Base-by-base conservation (phyloP, 805 yeast genomes). In the Lipomyces sp. region DNA sequence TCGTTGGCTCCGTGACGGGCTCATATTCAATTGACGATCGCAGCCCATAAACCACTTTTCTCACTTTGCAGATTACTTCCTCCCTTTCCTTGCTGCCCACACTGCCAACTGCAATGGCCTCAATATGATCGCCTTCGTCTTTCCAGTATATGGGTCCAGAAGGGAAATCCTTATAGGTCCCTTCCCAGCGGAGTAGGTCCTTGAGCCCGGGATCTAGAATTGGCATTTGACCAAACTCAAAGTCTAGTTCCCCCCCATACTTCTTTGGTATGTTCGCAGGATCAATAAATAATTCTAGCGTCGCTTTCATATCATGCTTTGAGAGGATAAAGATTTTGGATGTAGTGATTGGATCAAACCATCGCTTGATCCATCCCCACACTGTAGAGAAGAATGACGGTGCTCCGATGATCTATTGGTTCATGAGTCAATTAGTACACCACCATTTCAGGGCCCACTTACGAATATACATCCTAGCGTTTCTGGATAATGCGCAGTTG, bases 291-390 rank as follows among this genome's bases (percentile, higher is more conserved):
- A 34, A 51, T n/a, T 7, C 34, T 10, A 51, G 34, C 6, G 54
- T 51, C 0, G 54, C 54, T 18, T 51, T 51, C 54, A 51, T 51
- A 51, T 51, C 54, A 29, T 51, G 11, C 0, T 51, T 32, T 34
- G 54, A 51, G 54, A 51, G 54, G 32, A 51, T 51, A 15, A 51
- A 51, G 34, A 51, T 51, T 51, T 51, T 51, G 33, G 54, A 51
- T 34, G 54, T 51, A 29, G 54, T 51, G 32, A 51, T 51, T 7
- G 54, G 54, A 51, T 51, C 54, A 18, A 51, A 51, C 54, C 54
- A 51, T 51, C 54, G 6, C 54, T 51, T 51, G 54, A 51, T 51
- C 54, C 54, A 51, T 32, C 54, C 34, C 54, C 54, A 51, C 54
- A 51, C 54, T 32, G 54, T 51, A 51, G 54, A n/a, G 54, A 51